Evolutionary conservation across 2,329 filamentous ascomycete species (phyloP), one percentile per base, ranked within the genome.

Genomic region (Xylariaceae sp.): DNA sequence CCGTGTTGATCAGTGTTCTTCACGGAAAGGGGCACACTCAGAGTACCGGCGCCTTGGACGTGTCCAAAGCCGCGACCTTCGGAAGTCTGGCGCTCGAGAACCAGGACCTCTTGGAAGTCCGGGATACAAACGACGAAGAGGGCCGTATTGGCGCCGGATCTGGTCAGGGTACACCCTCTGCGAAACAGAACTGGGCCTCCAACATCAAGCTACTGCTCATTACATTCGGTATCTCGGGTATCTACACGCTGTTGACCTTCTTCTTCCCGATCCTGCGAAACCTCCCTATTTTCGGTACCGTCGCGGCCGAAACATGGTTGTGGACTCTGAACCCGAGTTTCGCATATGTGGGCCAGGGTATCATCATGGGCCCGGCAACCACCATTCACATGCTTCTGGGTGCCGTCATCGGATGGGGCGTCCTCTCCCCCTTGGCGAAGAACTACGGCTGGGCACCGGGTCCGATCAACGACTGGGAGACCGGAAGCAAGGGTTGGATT

Each of bases 311-410:
- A 1, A 84, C 84, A 1, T 99, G 93, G 93, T 82, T 97, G 0
- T 99, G 94, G 94, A 94, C 90, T 0, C 78, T 99, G 5, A 99
- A 99, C 66, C 94, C 94, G 0, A 97, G 92, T 51, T 88, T 96
- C n/a, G 94, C 94, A 2, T 99, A 99, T 72, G 86, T 97, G 30
- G 94, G 94, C 0, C 94, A 99, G 75, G 94, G 94, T 9, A 95
- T 99, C 63, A 97, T 99, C 70, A 99, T 99, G 94, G 94, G 94
- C 0, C 90, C 93, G 3, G 88, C 91, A 45, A 99, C 94, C 0
- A 97, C 93, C 2, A 81, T 96, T 55, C 93, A 97, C 68, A 99
- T 99, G 94, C 82, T 96, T 0, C 77, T 97, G 2, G 94, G 94
- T 4, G 92, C 94, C 2, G 73, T 96, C 13, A 70, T 97, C 8